Conservation (phyloP, 768 basidiomycete genomes). For the Pseudohyphozyma bogoriensis region DNA sequence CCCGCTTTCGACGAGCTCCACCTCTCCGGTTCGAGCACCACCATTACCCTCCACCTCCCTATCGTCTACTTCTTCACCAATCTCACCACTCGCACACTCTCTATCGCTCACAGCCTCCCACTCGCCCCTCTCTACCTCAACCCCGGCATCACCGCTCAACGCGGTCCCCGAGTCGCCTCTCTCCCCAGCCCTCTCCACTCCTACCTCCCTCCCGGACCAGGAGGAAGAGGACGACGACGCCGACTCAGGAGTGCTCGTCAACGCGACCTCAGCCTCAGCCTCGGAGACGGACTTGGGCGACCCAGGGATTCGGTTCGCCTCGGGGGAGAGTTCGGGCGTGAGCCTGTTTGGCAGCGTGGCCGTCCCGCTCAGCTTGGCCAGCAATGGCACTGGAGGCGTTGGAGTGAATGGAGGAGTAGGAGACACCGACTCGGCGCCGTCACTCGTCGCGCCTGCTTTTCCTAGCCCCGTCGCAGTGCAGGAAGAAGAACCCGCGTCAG, state of each 20-base stretch:
- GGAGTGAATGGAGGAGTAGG: neutral
- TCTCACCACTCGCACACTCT: neutral
- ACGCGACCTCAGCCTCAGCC: too few relatives aligned
- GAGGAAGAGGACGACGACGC: too few relatives aligned
- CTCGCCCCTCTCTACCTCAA: neutral
- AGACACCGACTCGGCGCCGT: conserved; percentile 1
- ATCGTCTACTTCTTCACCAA: neutral
- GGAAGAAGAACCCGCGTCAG: neutral
- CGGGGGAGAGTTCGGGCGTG: neutral
- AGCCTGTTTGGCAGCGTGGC: neutral
- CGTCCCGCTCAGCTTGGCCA: too few relatives aligned
- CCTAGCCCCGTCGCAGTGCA: neutral
- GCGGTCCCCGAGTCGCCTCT: neutral
- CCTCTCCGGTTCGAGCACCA: neutral
- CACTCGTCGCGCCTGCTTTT: neutral
- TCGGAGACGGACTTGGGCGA: too few relatives aligned
- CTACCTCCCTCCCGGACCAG: too few relatives aligned
- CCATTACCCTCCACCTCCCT: too few relatives aligned
- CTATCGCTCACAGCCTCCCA: neutral
- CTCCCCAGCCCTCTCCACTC: too few relatives aligned
- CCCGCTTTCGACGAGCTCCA: neutral
- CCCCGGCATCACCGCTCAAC: neutral
- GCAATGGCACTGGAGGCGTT: neutral
- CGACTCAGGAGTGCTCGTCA: too few relatives aligned
- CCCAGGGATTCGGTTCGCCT: neutral